Conservation (phyloP, 2,329 filamentous ascomycete species). For the Xylaria sp. region DNA sequence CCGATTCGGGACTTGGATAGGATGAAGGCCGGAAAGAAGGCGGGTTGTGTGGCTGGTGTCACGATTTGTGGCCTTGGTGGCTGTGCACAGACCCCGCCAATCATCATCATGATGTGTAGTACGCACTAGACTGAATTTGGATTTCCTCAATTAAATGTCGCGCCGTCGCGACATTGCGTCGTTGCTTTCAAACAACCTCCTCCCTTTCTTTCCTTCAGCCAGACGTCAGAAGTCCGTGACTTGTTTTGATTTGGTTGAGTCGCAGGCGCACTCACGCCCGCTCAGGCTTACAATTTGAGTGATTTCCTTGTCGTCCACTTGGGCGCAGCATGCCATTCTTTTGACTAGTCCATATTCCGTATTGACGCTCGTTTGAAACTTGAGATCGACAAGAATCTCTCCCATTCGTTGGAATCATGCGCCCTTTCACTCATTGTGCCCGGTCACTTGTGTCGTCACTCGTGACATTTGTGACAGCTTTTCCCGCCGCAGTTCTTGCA, state of each 20-base stretch:
- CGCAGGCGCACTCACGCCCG: constrained; percentile 5
- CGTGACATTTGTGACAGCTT: constrained; percentile 8
- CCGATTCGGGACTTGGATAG: neutral
- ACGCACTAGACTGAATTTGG: constrained; percentile 5
- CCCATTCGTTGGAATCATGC: constrained; percentile 16
- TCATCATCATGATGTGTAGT: neutral
- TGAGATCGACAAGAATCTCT: constrained; percentile 4
- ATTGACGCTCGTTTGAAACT: constrained; percentile 7
- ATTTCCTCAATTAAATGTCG: constrained; percentile 13
- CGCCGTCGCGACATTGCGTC: constrained; percentile 8
- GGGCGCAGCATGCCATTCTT: constrained; percentile 15
- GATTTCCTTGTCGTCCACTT: neutral
- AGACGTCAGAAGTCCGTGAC: constrained; percentile 1
- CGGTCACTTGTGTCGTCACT: constrained; percentile 4
- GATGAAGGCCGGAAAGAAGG: neutral
- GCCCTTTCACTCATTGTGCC: constrained; percentile 6
- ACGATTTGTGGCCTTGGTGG: neutral
- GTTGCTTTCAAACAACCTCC: neutral
- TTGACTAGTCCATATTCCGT: neutral
- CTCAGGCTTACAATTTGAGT: constrained; percentile 7
- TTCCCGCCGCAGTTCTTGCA: neutral
- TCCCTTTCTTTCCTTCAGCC: neutral
- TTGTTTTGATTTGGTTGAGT: constrained; percentile 10
- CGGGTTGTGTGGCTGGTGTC: neutral
- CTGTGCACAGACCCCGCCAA: neutral